Conservation (phyloP, 2,329 filamentous ascomycete species). For the Talaromyces sp. region DNA sequence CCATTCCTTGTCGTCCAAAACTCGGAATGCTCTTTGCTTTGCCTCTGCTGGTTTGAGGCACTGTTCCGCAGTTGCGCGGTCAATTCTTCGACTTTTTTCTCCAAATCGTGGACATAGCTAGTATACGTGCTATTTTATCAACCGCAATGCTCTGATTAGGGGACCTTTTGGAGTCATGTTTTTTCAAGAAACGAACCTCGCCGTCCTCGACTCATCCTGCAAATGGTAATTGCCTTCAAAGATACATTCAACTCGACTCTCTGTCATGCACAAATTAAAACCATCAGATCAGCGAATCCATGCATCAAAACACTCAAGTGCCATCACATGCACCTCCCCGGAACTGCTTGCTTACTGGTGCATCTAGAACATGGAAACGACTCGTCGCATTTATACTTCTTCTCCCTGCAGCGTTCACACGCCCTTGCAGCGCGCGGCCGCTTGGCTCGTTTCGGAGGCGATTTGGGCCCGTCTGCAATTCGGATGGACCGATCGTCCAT, state of each 20-base stretch:
- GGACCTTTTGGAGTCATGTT: neutral
- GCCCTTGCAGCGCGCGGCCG: conserved; percentile 42
- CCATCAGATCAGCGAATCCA: conserved; percentile 2
- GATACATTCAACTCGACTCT: conserved; percentile 28
- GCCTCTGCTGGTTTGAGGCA: conserved; percentile 8
- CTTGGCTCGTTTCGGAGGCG: conserved; percentile 14
- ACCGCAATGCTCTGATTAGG: neutral
- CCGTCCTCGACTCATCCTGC: conserved; percentile 24
- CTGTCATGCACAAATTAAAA: conserved; percentile 14
- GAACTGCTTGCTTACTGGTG: conserved; percentile 29
- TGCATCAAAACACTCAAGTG: conserved; percentile 13
- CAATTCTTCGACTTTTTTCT: conserved; percentile 28
- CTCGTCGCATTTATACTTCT: conserved; percentile 49
- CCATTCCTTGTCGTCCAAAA: neutral
- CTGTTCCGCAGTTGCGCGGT: conserved; percentile 20
- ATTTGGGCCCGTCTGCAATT: neutral
- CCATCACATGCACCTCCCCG: neutral
- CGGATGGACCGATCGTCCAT: neutral
- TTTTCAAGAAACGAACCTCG: conserved; percentile 17
- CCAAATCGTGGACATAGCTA: conserved; percentile 33
- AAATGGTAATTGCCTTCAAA: conserved; percentile 31
- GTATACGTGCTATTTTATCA: neutral
- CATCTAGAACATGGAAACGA: conserved; percentile 41
- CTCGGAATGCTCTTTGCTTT: neutral
- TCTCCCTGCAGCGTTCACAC: conserved; percentile 42